Base-by-base conservation (phyloP, 441 rosid genomes). In the Kokia cookei region DNA sequence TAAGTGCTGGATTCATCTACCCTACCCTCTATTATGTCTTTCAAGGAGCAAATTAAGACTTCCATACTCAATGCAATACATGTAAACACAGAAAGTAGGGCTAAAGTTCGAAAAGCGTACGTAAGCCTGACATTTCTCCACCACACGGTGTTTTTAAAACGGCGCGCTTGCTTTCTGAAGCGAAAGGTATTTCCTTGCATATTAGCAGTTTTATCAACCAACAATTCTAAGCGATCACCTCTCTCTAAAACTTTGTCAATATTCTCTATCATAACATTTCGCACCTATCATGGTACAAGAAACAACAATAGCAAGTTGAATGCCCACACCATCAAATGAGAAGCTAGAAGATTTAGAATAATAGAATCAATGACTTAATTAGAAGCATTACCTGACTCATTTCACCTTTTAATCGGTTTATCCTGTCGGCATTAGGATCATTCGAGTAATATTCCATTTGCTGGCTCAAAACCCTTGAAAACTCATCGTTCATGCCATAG, bases 101-200 rank as follows among this genome's bases (percentile, higher is more conserved):
- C 58, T 26, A 48, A 3, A 75, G 59, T 19, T 57, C 3, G 79
- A 72, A 71, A 62, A 71, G 74, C 90, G 53, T 87, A 95, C 99
- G 85, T 90, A 65, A 96, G 97, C 86, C 89, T 87, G 82, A 89
- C 88, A 50, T 96, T 93, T 86, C 91, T 87, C 98, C 99, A 93
- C 99, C 98, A 93, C 59, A 88, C 91, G 2, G 88, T 62, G 82
- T 75, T 88, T 86, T 95, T 87, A 82, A 86, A 92, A 59, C 90
- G 96, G 26, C 96, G 97, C 77, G 97, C 86, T 89, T 93, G 98
- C 85, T 92, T 93, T 79, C 97, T 85, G 81, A 96, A 93, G 62
- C 97, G 92, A 73, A 93, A 88, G 73, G 98, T 93, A 81, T 90
- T 93, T 15, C 97, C 98, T 86, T 93, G 98, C 98, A 93, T 88